phyloP scores from a whole-genome alignment of 495 filamentous ascomycete species.

The Cercophora sp. region DNA sequence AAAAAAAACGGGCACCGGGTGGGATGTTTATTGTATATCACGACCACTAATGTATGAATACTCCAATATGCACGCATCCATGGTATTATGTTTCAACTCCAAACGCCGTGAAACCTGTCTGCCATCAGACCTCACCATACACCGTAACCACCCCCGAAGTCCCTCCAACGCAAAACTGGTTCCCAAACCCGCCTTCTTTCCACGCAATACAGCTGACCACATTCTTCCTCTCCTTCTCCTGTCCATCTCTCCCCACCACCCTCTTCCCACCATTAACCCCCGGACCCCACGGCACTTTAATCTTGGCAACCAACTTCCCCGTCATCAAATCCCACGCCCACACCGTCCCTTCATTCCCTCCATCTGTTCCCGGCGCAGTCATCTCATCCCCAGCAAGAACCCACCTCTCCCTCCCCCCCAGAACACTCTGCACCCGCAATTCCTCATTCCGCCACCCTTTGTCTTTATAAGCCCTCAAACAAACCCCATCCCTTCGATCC shows the following conservation, averaged over 20 bases:
- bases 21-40: too few species aligned
- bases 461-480: conserved; percentile 67
- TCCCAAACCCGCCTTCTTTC: conserved; percentile 62
- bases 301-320: conserved; percentile 59
- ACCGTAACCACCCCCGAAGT: conserved; percentile 53
- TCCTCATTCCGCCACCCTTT: conserved; percentile 62
- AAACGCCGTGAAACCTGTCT: neutral
- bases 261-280: conserved; percentile 47
- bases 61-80: too few species aligned
- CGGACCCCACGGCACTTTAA: conserved; percentile 58
- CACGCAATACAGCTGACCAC: conserved; percentile 64
- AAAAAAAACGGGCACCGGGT: too few species aligned
- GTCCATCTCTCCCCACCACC: conserved; percentile 47
- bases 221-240: conserved; percentile 48
- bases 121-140: conserved; percentile 39
- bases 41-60: too few species aligned
- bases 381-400: conserved; percentile 81
- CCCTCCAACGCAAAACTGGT: conserved; percentile 53
- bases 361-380: conserved; percentile 29
- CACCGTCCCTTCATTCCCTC: conserved; percentile 56
- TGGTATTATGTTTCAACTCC: neutral
- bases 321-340: conserved; percentile 89
- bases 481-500: conserved; percentile 68
- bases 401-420: conserved; percentile 69
- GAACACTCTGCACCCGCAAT: conserved; percentile 64